Evolutionary conservation across 805 yeast species (phyloP).

Genomic region (Maudiozyma turicensis): DNA sequence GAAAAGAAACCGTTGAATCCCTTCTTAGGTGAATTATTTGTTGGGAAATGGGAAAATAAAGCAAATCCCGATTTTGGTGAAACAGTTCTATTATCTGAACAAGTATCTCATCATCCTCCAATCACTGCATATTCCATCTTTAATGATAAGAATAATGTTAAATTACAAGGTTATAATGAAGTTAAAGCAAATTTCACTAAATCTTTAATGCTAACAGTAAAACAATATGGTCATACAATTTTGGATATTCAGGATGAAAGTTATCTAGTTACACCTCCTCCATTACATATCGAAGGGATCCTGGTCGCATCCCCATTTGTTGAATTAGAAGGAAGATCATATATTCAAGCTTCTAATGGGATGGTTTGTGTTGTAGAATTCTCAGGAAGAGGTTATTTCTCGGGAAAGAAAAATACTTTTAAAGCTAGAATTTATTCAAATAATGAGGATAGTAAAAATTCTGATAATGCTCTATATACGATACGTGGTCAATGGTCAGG

Average conservation of each 20-base stretch:
- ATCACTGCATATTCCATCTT: constrained; percentile 80
- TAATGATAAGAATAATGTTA: constrained; percentile 60
- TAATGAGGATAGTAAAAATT: constrained; percentile 37
- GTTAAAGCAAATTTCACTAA: constrained; percentile 76
- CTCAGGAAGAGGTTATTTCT: constrained; percentile 88
- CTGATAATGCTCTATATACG: constrained; percentile 64
- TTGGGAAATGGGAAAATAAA: constrained; percentile 73
- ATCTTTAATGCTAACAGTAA: constrained; percentile 67
- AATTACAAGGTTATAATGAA: constrained; percentile 82
- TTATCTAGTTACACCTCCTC: constrained; percentile 85
- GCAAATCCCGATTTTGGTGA: constrained; percentile 55
- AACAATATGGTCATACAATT: constrained; percentile 87
- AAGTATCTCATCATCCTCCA: constrained; percentile 97
- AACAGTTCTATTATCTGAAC: constrained; percentile 75
- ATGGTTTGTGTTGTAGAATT: constrained; percentile 67
- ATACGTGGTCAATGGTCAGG: constrained; percentile 93
- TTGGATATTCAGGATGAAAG: constrained; percentile 56
- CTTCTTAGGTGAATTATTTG: constrained; percentile 87
- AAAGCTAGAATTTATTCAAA: constrained; percentile 65
- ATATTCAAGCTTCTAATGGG: constrained; percentile 75
- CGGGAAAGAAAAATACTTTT: constrained; percentile 88
- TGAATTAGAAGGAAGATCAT: constrained; percentile 82
- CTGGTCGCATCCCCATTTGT: constrained; percentile 88
- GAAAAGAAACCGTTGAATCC: constrained; percentile 98
- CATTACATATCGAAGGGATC: constrained; percentile 93